Evolutionary conservation across 805 yeast species (phyloP), one percentile per base, ranked within the genome.

Genomic region (Kregervanrija pseudodelftensis): DNA sequence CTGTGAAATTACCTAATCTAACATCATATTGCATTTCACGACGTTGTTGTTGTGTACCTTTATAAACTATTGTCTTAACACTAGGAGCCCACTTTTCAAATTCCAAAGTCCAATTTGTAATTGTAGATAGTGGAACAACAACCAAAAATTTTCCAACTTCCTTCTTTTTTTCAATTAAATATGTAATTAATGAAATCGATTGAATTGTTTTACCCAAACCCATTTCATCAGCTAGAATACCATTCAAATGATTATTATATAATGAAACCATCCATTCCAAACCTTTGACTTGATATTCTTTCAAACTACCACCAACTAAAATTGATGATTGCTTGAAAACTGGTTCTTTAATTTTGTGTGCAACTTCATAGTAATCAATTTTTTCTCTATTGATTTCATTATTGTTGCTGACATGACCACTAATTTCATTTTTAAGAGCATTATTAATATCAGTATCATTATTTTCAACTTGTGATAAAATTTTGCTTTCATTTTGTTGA

Each of bases 31-130:
- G 87, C 62, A 85, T 62, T 37, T 72, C 65, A 55, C 80, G 80
- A 69, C 95, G 77, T 56, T 80, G 81, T 43, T 72, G 75, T 45
- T 86, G 93, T 11, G 84, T 73, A 42, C 95, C 95, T 60, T 85
- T 85, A 64, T 82, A 86, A 32, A 82, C 77, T 50, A 86, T 75
- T 9, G 80, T 80, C 49, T 76, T 81, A 32, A 85, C 71, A 11
- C 76, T 54, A n/a, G 95, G 95, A 0, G 93, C 95, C 95, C 95
- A 85, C 63, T 83, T 83, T 51, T 85, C 93, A 59, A 85, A 85
- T 64, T 85, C 95, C 45, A 83, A 49, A 11, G 85, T 83, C 95
- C 95, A 85, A 60, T 85, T 85, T 1, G 95, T 84, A 36, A 85
- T 76, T 0, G 95, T 86, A 2, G 93, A 85, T 50, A 85, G 69